A percentile compares a stretch with the other conserved stretches of the same genome.
These are phyloP conservation scores for Paraconiothyrium brasiliense DNA, from an alignment of 2,329 filamentous ascomycete genomes.

Conservation along the genomic window DNA sequence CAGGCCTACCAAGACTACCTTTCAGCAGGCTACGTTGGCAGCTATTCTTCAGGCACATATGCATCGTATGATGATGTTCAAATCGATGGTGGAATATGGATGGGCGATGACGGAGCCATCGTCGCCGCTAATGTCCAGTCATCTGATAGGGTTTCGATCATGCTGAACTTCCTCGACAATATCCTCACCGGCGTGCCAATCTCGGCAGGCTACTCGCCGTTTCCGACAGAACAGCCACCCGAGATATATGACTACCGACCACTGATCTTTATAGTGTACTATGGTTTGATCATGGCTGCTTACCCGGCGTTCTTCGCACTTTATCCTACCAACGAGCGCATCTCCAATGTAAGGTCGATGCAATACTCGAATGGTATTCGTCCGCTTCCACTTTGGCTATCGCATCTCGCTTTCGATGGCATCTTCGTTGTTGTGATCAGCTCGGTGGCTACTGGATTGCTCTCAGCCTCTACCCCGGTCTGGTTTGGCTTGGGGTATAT, in stretches of 20 bases:
- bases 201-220: constrained; percentile 26
- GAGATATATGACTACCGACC: constrained; percentile 53
- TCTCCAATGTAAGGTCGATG: constrained; percentile 79
- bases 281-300: constrained; percentile 73
- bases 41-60: background rate
- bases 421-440: constrained; percentile 72
- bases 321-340: constrained; percentile 83
- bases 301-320: constrained; percentile 87
- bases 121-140: constrained; percentile 25
- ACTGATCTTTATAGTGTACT: constrained; percentile 63
- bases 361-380: constrained; percentile 91
- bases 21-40: background rate
- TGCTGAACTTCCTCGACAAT: constrained; percentile 32
- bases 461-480: constrained; percentile 61
- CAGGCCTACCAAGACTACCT: constrained; percentile 64
- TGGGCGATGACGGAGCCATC: constrained; percentile 27
- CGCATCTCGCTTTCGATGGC: constrained; percentile 82
- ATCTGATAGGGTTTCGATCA: constrained; percentile 52
- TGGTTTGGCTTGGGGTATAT: constrained; percentile 84
- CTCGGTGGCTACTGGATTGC: constrained; percentile 71
- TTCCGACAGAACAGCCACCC: constrained; percentile 25
- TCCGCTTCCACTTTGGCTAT: constrained; percentile 81
- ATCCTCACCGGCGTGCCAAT: constrained; percentile 31
- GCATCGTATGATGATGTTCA: background rate
- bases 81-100: constrained; percentile 52